Evolutionary conservation across 495 filamentous ascomycete species (phyloP).

Genomic region (Neurospora sp.): DNA sequence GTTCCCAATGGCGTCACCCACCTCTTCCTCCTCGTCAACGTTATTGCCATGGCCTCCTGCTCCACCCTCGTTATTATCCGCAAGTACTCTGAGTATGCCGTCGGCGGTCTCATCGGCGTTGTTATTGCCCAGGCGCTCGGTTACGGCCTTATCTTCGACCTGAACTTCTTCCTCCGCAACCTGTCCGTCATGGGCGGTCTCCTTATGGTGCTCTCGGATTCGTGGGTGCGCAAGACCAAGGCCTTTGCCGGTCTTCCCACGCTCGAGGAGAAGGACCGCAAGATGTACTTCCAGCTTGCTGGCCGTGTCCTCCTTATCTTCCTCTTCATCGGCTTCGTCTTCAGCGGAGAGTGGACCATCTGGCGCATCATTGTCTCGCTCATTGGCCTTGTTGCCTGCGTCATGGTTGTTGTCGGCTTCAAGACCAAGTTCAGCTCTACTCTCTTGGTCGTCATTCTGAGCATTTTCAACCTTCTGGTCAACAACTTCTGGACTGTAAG

Average conservation of each 20-base stretch:
- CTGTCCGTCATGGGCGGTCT: constrained; percentile 93
- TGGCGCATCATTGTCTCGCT: constrained; percentile 73
- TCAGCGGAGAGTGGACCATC: constrained; percentile 85
- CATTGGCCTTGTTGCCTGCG: constrained; percentile 79
- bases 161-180: constrained; percentile 99
- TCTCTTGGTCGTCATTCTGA: constrained; percentile 85
- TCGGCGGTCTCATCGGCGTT: constrained; percentile 78
- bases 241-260: constrained; percentile 88
- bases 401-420: constrained; percentile 99
- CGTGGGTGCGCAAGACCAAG: constrained; percentile 95
- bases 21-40: constrained; percentile 84
- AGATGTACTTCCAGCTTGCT: constrained; percentile 99
- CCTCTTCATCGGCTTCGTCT: constrained; percentile 92
- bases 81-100: constrained; percentile 85
- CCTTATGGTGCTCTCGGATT: constrained; percentile 95
- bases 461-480: constrained; percentile 90
- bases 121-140: constrained; percentile 94
- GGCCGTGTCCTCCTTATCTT: constrained; percentile 95
- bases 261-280: constrained; percentile 96
- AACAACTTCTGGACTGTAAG: constrained; percentile 99
- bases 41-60: constrained; percentile 77
- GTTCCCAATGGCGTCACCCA: constrained; percentile 88
- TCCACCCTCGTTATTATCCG: constrained; percentile 81
- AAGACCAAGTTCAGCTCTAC: constrained; percentile 98
- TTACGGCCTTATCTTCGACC: constrained; percentile 96